Evolutionary conservation across 2,329 filamentous ascomycete genomes (phyloP), one percentile per base, ranked within the genome.

Genomic region (Phialophora chinensis): DNA sequence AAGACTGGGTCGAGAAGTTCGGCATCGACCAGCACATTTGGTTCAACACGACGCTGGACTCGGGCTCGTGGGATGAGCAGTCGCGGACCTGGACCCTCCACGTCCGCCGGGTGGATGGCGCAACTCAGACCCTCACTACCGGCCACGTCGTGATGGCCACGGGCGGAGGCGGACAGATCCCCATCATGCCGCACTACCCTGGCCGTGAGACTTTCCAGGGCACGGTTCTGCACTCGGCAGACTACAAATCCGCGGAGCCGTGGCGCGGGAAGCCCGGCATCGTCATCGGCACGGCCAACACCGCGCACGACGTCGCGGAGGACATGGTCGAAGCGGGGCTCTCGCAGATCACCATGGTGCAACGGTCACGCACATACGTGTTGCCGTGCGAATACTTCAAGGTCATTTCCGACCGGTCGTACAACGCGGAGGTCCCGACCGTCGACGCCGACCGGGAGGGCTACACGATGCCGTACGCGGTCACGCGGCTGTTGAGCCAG

Each of bases 201-300:
- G 60, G 50, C 29, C 58, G 79, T 71, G 68, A 74, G 4, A 61
- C 62, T 8, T 83, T 79, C 69, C 72, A 76, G 63, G 81, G 81
- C 57, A 73, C 74, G 3, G 66, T 76, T 3, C 61, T 78, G 2
- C 79, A 82, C 67, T 76, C 76, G 0, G 74, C 72, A 6, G 67
- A 74, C 2, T 80, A 79, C 68, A 74, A 69, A 11, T 74, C 73
- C 38, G 71, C 77, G 12, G 70, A 72, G 8, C 55, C 64, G 5
- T 80, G 75, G 72, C 74, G 74, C 20, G 80, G 80, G 42, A 81
- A 83, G 63, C 76, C 75, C 31, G 82, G 79, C 4, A 71, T 84
- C 33, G 78, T 85, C 0, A 73, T 85, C 20, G 82, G 83, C 31
- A 79, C 78, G 29, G 83, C 79, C 62, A 84, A 84, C 69, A 83